Percentiles rank a stretch among this genome's conserved stretches.
These are phyloP conservation scores for Saccharomycopsis hybrid DNA, from an alignment of 1,139 yeast genomes.

Conservation along the genomic window DNA sequence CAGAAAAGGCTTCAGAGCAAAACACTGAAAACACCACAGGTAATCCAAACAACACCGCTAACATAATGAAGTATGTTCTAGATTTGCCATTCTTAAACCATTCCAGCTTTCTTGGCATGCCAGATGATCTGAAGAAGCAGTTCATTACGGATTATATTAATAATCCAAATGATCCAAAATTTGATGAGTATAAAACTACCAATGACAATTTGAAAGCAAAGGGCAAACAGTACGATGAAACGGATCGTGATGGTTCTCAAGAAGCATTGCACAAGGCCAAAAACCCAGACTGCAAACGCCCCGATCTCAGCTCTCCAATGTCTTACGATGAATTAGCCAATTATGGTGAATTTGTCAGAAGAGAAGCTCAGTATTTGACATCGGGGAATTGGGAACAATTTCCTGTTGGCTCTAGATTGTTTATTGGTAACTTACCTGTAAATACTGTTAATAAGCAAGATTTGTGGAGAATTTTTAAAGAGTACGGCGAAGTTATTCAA, in stretches of 20 bases:
- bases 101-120: conserved; percentile 32
- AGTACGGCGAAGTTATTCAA: conserved; percentile 72
- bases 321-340: conserved; percentile 45
- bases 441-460: conserved; percentile 64
- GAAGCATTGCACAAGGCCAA: conserved; percentile 15
- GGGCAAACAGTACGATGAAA: conserved; percentile 11
- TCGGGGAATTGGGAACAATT: conserved; percentile 60
- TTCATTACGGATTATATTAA: conserved; percentile 27
- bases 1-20: too few species aligned
- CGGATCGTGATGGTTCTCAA: too few species aligned
- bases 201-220: conserved; percentile 19
- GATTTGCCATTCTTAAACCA: conserved; percentile 25
- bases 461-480: conserved; percentile 60
- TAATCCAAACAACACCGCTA: too few species aligned
- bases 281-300: conserved; percentile 48
- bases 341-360: conserved; percentile 43
- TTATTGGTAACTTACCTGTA: conserved; percentile 77
- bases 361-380: conserved; percentile 41
- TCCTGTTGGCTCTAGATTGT: conserved; percentile 73
- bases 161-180: conserved; percentile 29
- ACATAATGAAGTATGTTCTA: conserved; percentile 11
- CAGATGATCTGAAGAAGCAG: conserved; percentile 33
- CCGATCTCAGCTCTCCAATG: conserved; percentile 53
- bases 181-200: conserved; percentile 25
- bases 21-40: too few species aligned